Evolutionary conservation across 1,139 yeast genomes (phyloP).

Genomic region (Scheffersomyces stambukii): DNA sequence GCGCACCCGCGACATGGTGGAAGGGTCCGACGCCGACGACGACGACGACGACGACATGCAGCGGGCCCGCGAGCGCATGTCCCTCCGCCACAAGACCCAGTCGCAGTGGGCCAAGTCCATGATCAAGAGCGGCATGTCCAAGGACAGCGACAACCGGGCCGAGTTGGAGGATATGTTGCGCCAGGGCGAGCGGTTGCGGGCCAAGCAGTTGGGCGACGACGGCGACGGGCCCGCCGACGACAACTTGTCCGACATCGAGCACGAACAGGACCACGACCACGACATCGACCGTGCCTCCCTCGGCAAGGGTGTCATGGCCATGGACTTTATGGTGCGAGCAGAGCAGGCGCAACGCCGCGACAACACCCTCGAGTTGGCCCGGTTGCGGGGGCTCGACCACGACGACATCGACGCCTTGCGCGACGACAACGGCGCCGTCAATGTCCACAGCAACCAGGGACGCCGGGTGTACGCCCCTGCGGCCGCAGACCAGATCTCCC

Average conservation of each 20-base stretch:
- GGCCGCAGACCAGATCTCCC: constrained; percentile 42
- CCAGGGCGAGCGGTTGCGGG: constrained; percentile 74
- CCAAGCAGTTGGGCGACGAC: constrained; percentile 68
- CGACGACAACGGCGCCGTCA: constrained; percentile 33
- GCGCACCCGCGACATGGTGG: constrained; percentile 67
- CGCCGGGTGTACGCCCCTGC: constrained; percentile 81
- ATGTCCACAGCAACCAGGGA: constrained; percentile 62
- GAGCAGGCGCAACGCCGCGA: constrained; percentile 58
- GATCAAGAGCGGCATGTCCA: constrained; percentile 86
- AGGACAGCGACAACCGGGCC: constrained; percentile 76
- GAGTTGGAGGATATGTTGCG: constrained; percentile 94
- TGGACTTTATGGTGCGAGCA: constrained; percentile 94
- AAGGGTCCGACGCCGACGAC: constrained; percentile 49
- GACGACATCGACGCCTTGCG: constrained; percentile 36
- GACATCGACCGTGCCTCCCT: constrained; percentile 36
- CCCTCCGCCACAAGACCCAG: constrained; percentile 82
- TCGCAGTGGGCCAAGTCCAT: constrained; percentile 88
- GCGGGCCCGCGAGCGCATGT: constrained; percentile 91
- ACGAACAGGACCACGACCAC: constrained; percentile 31
- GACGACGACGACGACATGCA: constrained; percentile 65
- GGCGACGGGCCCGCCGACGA: constrained; percentile 53
- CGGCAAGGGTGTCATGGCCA: constrained; percentile 84
- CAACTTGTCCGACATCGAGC: constrained; percentile 48
- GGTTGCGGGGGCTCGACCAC: constrained; percentile 42
- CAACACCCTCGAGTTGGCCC: constrained; percentile 51